Conservation (phyloP, 768 basidiomycete species). For the Terana coerulea region DNA sequence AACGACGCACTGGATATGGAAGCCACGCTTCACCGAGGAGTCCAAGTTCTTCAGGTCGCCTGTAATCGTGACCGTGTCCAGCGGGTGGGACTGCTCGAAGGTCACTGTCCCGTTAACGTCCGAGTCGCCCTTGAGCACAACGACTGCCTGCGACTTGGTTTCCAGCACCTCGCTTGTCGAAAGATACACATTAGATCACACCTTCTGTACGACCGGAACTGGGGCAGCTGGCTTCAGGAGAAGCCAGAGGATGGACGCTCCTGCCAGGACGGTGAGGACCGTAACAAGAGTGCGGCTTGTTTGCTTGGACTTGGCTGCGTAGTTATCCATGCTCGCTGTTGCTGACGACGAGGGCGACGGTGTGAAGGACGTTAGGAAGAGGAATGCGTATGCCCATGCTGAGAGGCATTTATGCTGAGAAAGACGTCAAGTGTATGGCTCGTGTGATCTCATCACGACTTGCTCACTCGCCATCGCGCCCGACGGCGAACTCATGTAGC, state of each 20-base stretch:
- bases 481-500: no score
- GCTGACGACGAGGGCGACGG: no score
- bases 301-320: conserved; percentile 9
- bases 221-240: background rate
- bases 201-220: conserved; percentile 10
- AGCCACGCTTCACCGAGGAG: conserved; percentile 57
- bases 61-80: conserved; percentile 54
- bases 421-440: no score
- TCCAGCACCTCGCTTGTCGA: background rate
- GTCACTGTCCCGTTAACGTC: conserved; percentile 59
- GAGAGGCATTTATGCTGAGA: no score
- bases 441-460: no score
- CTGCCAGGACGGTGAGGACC: conserved; percentile 5
- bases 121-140: conserved; percentile 58
- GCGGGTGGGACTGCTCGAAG: conserved; percentile 52
- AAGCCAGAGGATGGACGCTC: conserved; percentile 6
- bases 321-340: conserved; percentile 14
- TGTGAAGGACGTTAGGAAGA: no score
- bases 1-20: conserved; percentile 72
- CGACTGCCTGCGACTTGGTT: conserved; percentile 41
- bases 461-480: no score
- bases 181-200: background rate
- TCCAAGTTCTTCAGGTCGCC: conserved; percentile 62
- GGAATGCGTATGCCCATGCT: no score
- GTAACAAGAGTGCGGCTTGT: background rate